Base-by-base conservation (phyloP, 371 early-diverging fungal genomes). In the Apophysomyces elegans region DNA sequence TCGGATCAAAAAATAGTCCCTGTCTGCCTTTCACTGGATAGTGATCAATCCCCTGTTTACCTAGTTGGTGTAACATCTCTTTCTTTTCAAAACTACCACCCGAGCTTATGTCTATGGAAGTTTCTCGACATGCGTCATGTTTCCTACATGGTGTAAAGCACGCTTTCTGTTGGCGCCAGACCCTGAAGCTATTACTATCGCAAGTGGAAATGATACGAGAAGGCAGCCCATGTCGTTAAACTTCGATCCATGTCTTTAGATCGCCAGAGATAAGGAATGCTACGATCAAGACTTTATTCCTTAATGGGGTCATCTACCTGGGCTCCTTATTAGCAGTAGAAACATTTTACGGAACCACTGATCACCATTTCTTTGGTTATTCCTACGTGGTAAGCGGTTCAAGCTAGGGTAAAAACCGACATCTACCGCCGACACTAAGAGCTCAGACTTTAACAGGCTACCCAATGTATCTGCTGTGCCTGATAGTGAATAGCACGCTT, bases 401-500 rank as follows among this genome's bases (percentile, higher is more conserved):
- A 39, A n/a, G 54, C 12, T 39, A 56, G 18, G 18, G 37, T 46
- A 21, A 5, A 57, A 35, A 50, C 7, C 11, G n/a, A 68, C 1
- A 36, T 5, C 4, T 36, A 39, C 8, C 8, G 14, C 8, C 35
- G 32, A 36, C 41, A 41, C 41, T 8, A 11, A 11, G 41, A 8
- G 41, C 43, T 5, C 58, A 84, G 84, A 69, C 67, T 7, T 67
- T 84, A 32, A 76, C 78, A 59, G 83, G 83, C 2, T 84, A 81
- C 68, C 85, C 85, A 5, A 61, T 85, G 47, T 83, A 81, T 59
- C 39, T 79, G 12, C 59, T 82, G 36, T 78, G 81, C 54, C 65
- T 83, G 13, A 39, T 76, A 4, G 60, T 78, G 18, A 83, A 85
- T 56, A 67, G 79, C 5, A 67, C 59, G 11, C 66, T 80, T 18